Evolutionary conservation across 306 rosid species (phyloP).

Genomic region (Cicer pinnatifidum): DNA sequence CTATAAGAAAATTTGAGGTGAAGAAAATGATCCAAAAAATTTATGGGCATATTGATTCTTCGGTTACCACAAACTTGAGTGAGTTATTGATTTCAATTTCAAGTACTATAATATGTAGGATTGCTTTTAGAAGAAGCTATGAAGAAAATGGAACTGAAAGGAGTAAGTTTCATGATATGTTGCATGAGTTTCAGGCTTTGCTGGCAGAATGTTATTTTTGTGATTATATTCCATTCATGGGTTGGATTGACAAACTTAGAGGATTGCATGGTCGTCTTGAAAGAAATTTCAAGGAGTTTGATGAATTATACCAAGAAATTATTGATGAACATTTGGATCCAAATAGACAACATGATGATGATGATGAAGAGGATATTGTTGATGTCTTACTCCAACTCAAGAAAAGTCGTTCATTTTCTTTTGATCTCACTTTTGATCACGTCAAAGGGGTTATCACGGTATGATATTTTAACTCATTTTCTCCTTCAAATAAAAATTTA

Average conservation of each 20-base stretch:
- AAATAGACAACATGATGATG: background rate
- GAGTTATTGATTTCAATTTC: background rate
- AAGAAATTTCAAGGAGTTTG: slow-evolving; percentile 24
- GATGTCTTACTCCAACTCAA: slow-evolving; percentile 37
- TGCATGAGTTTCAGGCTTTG: slow-evolving; percentile 26
- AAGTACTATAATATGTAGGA: background rate
- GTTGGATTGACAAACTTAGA: slow-evolving; percentile 38
- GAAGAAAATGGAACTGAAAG: background rate
- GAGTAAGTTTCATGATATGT: background rate
- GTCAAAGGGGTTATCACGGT: slow-evolving; percentile 32
- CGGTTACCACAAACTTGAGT: background rate
- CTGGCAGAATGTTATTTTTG: background rate
- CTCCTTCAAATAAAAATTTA: no score
- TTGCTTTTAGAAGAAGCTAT: slow-evolving; percentile 9
- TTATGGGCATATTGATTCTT: background rate
- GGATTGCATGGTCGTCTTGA: slow-evolving; percentile 32
- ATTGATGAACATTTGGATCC: slow-evolving; percentile 32
- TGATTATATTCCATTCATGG: slow-evolving; percentile 22
- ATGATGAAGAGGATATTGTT: background rate
- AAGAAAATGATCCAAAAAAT: slow-evolving; percentile 9
- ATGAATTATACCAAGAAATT: slow-evolving; percentile 24
- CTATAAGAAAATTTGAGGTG: slow-evolving; percentile 36
- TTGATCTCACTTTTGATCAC: slow-evolving; percentile 14
- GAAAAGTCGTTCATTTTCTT: background rate
- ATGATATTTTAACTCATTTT: background rate